These are phyloP conservation scores for Paratrimastix pyriformis DNA, from an alignment of 78 protist genomes.

Conservation along the genomic window DNA sequence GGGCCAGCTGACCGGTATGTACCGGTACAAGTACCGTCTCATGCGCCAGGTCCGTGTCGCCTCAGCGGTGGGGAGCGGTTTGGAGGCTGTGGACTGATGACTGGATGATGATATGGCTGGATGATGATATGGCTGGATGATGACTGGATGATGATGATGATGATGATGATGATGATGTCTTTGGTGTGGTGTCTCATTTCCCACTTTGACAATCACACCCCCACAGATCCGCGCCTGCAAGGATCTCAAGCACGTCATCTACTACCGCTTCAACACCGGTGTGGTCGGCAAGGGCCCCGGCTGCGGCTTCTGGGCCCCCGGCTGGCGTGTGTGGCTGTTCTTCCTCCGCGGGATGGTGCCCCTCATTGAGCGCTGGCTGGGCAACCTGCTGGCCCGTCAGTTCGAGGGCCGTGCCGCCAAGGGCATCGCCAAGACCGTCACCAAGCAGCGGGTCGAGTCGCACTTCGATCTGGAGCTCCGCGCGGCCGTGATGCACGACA, in stretches of 20 bases:
- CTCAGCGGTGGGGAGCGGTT: no score
- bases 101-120: no score
- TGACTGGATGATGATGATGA: no score
- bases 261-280: constrained; percentile 94
- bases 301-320: constrained; percentile 99
- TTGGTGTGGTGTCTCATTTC: no score
- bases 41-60: constrained; percentile 97
- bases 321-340: constrained; percentile 99
- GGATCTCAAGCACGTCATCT: constrained; percentile 94
- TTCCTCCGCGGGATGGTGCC: constrained; percentile 98
- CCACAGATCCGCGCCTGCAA: constrained; percentile 60
- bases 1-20: constrained; percentile 99
- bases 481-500: constrained; percentile 94
- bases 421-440: constrained; percentile 87
- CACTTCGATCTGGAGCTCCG: constrained; percentile 95
- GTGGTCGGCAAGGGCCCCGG: constrained; percentile 98
- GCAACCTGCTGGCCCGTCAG: constrained; percentile 96
- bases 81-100: no score
- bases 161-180: no score
- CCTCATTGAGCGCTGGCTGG: constrained; percentile 97
- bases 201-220: no score
- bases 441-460: constrained; percentile 98
- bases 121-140: no score
- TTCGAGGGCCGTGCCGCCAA: constrained; percentile 94
- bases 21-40: constrained; percentile 97